These are phyloP conservation scores for Euptelea pleiosperma DNA, from an alignment of 164 flowering plant species.

Conservation along the genomic window DNA sequence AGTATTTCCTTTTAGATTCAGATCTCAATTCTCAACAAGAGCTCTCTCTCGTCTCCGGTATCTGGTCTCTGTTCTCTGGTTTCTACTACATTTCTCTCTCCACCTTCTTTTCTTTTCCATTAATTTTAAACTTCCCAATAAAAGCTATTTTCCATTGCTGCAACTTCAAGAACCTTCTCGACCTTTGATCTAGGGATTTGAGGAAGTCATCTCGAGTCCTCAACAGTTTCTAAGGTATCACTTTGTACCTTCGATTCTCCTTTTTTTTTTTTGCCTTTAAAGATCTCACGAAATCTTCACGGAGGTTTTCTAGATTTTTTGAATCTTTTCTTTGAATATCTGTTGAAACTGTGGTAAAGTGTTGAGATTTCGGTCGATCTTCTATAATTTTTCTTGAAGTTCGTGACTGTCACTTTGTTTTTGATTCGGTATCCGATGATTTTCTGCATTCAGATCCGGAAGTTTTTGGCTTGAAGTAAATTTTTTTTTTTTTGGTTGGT, in stretches of 20 bases:
- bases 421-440: neutral
- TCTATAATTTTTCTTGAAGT: neutral
- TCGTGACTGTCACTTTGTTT: neutral
- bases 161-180: constrained; percentile 5
- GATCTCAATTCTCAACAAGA: constrained; percentile 13
- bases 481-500: too few species aligned
- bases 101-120: neutral
- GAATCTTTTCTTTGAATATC: too few species aligned
- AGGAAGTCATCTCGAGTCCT: neutral
- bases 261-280: too few species aligned
- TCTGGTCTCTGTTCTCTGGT: neutral
- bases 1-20: constrained; percentile 8
- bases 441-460: constrained; percentile 4
- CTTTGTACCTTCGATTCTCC: too few species aligned
- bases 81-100: neutral
- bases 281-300: neutral
- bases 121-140: neutral
- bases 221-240: constrained; percentile 3
- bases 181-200: constrained; percentile 7
- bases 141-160: constrained; percentile 4
- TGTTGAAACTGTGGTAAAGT: neutral
- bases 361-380: neutral
- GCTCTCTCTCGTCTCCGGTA: too few species aligned
- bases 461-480: too few species aligned
- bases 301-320: too few species aligned